Conservation (phyloP, 768 basidiomycete genomes). For the Mycena filopes region DNA sequence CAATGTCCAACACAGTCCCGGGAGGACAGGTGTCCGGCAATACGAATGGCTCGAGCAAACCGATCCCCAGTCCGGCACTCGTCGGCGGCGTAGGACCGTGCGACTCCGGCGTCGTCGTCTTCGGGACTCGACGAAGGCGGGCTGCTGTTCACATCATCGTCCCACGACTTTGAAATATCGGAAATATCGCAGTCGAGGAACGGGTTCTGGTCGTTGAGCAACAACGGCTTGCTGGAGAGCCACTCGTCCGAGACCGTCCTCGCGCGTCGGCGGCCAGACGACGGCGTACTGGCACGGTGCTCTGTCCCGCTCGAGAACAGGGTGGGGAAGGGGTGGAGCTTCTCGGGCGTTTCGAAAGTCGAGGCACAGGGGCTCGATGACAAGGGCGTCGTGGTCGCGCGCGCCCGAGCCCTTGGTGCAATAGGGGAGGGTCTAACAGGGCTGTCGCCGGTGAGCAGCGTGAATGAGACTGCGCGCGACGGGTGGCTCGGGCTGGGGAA, state of each 20-base stretch:
- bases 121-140: conserved; percentile 47
- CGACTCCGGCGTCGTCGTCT: conserved; percentile 63
- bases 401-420: conserved; percentile 28
- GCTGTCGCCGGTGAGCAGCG: conserved; percentile 67
- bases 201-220: conserved; percentile 27
- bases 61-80: conserved; percentile 58
- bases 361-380: conserved; percentile 33
- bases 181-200: conserved; percentile 11
- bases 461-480: conserved; percentile 71
- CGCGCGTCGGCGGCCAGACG: conserved; percentile 36
- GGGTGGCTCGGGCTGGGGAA: conserved; percentile 85
- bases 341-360: conserved; percentile 45
- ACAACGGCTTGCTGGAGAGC: conserved; percentile 34
- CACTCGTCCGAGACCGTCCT: conserved; percentile 54
- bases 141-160: conserved; percentile 28
- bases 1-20: conserved; percentile 45
- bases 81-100: conserved; percentile 51
- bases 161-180: conserved; percentile 12
- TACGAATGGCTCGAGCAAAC: conserved; percentile 66
- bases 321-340: conserved; percentile 50
- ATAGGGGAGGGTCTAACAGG: conserved; percentile 50
- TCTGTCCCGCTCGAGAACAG: conserved; percentile 45
- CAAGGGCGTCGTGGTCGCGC: conserved; percentile 18
- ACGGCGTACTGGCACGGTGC: conserved; percentile 28
- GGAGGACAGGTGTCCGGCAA: conserved; percentile 49